A percentile compares a stretch with the other conserved stretches of the same genome.
Evolutionary conservation across 306 rosid species (phyloP).

Genomic region (Pyrus pyrifolia): DNA sequence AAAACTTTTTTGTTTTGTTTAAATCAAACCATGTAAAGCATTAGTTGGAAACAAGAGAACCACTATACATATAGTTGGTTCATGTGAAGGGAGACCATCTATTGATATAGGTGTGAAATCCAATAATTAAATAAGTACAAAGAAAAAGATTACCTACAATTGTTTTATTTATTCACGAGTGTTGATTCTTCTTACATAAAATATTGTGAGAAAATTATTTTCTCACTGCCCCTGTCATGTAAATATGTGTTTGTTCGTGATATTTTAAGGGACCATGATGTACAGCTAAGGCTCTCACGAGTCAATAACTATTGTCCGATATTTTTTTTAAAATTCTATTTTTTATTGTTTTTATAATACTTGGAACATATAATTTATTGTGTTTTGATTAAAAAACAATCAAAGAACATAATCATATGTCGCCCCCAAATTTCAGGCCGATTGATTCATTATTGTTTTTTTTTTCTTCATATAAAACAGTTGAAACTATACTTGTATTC

Average conservation of each 20-base stretch:
- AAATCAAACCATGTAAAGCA: not conserved
- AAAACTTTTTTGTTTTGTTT: not conserved
- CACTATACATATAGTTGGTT: not conserved
- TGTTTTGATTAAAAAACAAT: not conserved
- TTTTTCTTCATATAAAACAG: not conserved
- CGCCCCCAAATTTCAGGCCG: not conserved
- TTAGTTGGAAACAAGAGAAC: not conserved
- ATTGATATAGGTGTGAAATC: not conserved
- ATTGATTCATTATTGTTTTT: too few relatives aligned
- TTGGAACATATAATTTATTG: not conserved
- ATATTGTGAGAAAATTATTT: not conserved
- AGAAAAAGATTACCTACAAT: not conserved
- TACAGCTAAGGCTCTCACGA: not conserved
- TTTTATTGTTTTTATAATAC: not conserved
- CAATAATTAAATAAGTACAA: not conserved
- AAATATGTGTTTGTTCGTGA: not conserved
- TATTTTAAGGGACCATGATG: not conserved
- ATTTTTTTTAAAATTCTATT: not conserved
- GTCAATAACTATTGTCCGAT: not conserved
- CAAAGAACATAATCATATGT: not conserved
- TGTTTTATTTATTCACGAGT: not conserved
- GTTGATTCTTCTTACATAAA: not conserved
- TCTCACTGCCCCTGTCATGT: not conserved
- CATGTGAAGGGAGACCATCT: not conserved
- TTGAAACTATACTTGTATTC: not conserved